Percentiles rank a stretch among this genome's conserved stretches.
Evolutionary conservation across 1,284 basidiomycete genomes (phyloP).

Genomic region (Nidula niveotomentosa): DNA sequence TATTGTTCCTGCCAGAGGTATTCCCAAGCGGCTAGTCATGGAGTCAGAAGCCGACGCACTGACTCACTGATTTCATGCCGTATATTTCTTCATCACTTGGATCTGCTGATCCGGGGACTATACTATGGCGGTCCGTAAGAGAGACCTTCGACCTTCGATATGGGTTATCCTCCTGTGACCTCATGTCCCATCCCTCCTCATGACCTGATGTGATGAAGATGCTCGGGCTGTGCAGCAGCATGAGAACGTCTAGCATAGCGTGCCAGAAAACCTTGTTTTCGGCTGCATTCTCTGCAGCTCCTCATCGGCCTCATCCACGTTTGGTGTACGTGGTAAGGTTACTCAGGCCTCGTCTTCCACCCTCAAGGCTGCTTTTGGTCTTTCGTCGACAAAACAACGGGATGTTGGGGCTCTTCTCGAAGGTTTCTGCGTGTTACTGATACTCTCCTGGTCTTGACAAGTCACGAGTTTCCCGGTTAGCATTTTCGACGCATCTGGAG

Average conservation of each 20-base stretch:
- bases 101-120: background rate
- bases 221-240: background rate
- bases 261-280: slow-evolving; percentile 1
- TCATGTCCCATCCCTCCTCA: background rate
- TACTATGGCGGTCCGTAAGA: background rate
- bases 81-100: background rate
- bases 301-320: background rate
- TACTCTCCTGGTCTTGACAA: background rate
- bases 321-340: background rate
- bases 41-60: too few relatives aligned
- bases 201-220: background rate
- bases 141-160: background rate
- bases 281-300: background rate
- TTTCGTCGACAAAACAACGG: background rate
- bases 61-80: background rate
- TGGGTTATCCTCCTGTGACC: background rate
- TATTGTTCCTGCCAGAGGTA: too few relatives aligned
- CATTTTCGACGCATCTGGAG: background rate
- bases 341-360: background rate
- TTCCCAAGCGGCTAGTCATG: too few relatives aligned
- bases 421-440: background rate
- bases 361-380: background rate
- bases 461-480: background rate
- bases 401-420: background rate
- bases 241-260: background rate